These are phyloP conservation scores for Calycina marina DNA, from an alignment of 2,329 filamentous ascomycete genomes.

Conservation along the genomic window DNA sequence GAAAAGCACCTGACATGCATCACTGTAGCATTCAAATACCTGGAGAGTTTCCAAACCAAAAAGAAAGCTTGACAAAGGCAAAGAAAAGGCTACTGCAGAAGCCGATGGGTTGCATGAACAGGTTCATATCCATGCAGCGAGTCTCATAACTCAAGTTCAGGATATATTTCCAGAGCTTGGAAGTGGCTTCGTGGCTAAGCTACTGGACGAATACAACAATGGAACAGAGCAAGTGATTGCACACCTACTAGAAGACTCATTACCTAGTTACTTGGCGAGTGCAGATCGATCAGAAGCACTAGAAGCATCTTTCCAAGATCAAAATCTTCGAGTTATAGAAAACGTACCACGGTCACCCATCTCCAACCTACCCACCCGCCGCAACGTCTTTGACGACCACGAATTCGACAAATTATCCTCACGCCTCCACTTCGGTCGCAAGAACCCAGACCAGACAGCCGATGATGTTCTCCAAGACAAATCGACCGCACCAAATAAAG, in stretches of 20 bases:
- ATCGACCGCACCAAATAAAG: conserved; percentile 55
- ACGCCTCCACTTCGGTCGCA: conserved; percentile 68
- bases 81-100: conserved; percentile 36
- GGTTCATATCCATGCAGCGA: conserved; percentile 63
- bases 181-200: conserved; percentile 62
- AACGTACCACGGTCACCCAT: conserved; percentile 49
- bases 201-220: conserved; percentile 67
- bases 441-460: conserved; percentile 45
- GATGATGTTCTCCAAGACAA: conserved; percentile 57
- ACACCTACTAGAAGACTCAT: conserved; percentile 63
- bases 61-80: conserved; percentile 47
- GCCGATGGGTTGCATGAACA: conserved; percentile 17
- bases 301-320: conserved; percentile 15
- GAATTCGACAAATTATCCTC: conserved; percentile 59
- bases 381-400: conserved; percentile 68
- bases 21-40: too few species aligned
- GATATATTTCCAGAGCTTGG: conserved; percentile 85
- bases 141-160: conserved; percentile 77
- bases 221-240: conserved; percentile 67
- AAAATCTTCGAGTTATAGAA: too few species aligned
- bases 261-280: conserved; percentile 52
- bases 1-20: too few species aligned
- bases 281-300: conserved; percentile 48
- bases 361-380: conserved; percentile 39
- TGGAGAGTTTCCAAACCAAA: conserved; percentile 19